Evolutionary conservation across 306 rosid species (phyloP), one percentile per base, ranked within the genome.

Genomic region (Abrus precatorius): DNA sequence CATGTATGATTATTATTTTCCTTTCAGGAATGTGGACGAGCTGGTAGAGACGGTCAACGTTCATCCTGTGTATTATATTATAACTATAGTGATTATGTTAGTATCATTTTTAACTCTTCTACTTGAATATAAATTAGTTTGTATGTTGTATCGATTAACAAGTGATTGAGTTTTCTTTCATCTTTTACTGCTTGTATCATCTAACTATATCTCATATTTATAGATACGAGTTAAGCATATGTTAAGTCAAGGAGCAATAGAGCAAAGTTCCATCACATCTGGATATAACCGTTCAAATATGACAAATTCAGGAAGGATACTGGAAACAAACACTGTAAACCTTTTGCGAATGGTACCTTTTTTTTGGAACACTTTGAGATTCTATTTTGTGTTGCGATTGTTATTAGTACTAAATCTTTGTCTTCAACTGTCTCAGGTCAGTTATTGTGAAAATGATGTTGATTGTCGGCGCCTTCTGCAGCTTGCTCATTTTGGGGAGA

Each of bases 41-140:
- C 99, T 83, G 99, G 99, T 85, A 91, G 99, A 87, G 99, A 95
- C 82, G 99, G 99, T 83, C 99, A 81, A 72, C 90, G 82, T 64
- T 82, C 99, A 61, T 95, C 99, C 68, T 95, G 99, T 83, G 84
- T 95, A 82, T 77, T 95, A 78, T 95, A 93, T 79, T 95, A 95
- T 80, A 93, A 88, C 89, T 95, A 95, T 64, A 86, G 97, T 77
- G 99, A 95, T 69, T 95, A 91, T 87, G 98, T 95, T 75, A 86
- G 98, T 90, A 66, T 68, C 65, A 50, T 47, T 5, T 41, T 59
- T 68, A 48, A 69, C 69, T 32, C 71, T 67, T 11, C 27, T 56
- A 68, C 74, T 77, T 55, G 68, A 78, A 72, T 75, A 29, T 61
- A 80, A 71, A 55, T 73, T 43, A 65, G 38, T 68, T 38, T 66